A percentile compares a stretch with the other conserved stretches of the same genome.
Conservation (phyloP, 1,139 yeast species). For the Kluyveromyces sp. region DNA sequence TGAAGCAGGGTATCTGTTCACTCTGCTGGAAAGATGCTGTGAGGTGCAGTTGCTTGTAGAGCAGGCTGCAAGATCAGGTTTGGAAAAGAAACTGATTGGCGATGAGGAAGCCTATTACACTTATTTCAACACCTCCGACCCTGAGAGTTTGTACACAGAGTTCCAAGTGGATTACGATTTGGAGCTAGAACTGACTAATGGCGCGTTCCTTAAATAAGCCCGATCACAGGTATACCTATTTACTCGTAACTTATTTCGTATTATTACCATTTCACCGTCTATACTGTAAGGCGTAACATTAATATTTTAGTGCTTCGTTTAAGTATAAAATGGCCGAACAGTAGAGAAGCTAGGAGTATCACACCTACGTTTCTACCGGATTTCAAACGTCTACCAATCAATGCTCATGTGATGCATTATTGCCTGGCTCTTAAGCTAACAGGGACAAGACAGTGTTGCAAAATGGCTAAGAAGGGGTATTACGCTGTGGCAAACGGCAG, state of each 20-base stretch:
- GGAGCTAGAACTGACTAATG: constrained; percentile 30
- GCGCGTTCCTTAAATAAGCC: constrained; percentile 11
- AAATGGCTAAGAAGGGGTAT: constrained; percentile 8
- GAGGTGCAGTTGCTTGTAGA: constrained; percentile 61
- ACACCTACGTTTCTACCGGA: too few relatives aligned
- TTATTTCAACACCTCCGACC: constrained; percentile 50
- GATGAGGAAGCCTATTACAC: constrained; percentile 69
- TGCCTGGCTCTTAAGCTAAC: background rate
- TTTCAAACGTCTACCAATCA: too few relatives aligned
- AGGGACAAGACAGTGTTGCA: background rate
- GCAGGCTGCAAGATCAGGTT: constrained; percentile 38
- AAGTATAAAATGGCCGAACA: background rate
- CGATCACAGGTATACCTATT: background rate
- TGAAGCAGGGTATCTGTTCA: constrained; percentile 68
- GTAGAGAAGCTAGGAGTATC: background rate
- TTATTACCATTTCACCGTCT: too few relatives aligned
- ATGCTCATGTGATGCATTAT: background rate
- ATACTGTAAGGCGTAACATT: too few relatives aligned
- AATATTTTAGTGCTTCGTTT: too few relatives aligned
- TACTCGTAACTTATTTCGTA: background rate
- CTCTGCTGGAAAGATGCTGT: constrained; percentile 59
- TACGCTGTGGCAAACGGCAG: constrained; percentile 62
- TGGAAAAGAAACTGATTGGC: constrained; percentile 37
- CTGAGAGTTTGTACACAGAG: constrained; percentile 61
- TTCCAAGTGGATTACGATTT: constrained; percentile 55